Conservation (phyloP, 352 stramenopile species). For the Phytopythium ostracodes region DNA sequence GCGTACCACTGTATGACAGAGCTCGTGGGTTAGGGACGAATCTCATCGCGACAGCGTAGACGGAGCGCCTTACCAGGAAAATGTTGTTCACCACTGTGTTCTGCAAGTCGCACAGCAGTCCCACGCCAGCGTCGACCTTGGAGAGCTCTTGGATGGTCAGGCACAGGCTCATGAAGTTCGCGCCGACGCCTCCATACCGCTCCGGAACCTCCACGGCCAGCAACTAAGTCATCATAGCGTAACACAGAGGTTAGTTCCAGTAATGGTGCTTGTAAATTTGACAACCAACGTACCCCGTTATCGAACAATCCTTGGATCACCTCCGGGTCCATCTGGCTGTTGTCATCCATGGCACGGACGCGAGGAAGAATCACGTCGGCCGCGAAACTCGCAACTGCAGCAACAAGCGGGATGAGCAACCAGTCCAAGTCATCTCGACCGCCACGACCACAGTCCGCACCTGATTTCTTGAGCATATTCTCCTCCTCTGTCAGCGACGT, state of each 20-base stretch:
- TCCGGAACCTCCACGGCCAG: constrained; percentile 95
- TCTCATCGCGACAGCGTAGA: no score
- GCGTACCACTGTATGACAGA: constrained; percentile 35
- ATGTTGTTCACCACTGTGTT: constrained; percentile 94
- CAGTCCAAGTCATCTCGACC: constrained; percentile 63
- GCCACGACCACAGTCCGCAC: constrained; percentile 29
- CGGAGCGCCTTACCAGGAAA: constrained; percentile 46
- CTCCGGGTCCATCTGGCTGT: constrained; percentile 79
- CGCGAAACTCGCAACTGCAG: constrained; percentile 79
- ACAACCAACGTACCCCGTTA: constrained; percentile 47
- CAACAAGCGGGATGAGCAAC: not conserved
- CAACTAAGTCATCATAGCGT: constrained; percentile 40
- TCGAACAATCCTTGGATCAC: constrained; percentile 92
- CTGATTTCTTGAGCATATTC: constrained; percentile 72
- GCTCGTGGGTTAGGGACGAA: no score
- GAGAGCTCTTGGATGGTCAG: constrained; percentile 96
- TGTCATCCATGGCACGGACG: constrained; percentile 92
- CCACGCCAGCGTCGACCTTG: constrained; percentile 91
- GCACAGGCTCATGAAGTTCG: constrained; percentile 93
- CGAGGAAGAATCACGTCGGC: constrained; percentile 74
- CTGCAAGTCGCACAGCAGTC: constrained; percentile 95
- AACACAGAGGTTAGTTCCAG: no score
- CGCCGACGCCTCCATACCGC: constrained; percentile 89
- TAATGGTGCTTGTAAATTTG: no score
- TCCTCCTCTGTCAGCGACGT: constrained; percentile 74